Evolutionary conservation across 495 filamentous ascomycete species (phyloP), one percentile per base, ranked within the genome.

Genomic region (Recurvomyces mirabilis): DNA sequence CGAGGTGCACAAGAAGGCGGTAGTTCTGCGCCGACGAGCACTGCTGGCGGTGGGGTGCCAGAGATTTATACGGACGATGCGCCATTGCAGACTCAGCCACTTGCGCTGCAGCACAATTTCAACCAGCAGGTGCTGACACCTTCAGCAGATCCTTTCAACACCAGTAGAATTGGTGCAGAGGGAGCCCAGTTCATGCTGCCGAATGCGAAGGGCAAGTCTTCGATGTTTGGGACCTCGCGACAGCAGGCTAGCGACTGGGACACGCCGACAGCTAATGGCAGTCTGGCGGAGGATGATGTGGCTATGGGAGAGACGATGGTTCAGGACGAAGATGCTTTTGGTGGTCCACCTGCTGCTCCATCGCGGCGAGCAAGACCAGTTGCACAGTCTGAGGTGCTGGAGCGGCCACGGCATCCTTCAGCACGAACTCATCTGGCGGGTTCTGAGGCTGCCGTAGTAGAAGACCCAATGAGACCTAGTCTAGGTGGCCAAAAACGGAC

Each of bases 401-500:
- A 73, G 39, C 52, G 64, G 68, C 51, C 61, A 59, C 49, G 65
- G 68, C 61, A 21, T 36, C 57, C 46, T 18, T 12, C 38, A 9
- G 33, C 46, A 23, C 51, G 51, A 5, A 37, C 39, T 4, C 51
- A 54, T 25, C 22, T 32, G 1, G 30, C 50, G 15, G 49, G 51
- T 18, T 32, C 44, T 10, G 38, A 53, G 3, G 30, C 31, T n/a
- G 9, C 12, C 11, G 11, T 31, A 20, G 30, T 7, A 9, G 39
- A 49, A 30, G 32, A 43, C 13, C 38, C 24, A 3, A 19, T 32
- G 47, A 47, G 59, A 15, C 59, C 62, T n/a, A 57, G 67, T 7
- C 19, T 47, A 15, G 51, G 46, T 17, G 81, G 81, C 49, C 74
- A 84, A 56, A 94, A 93, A 64, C 73, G 87, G 46, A 93, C 87